These are phyloP conservation scores for Atkinsonella texensis DNA, from an alignment of 2,329 filamentous ascomycete species.

Conservation along the genomic window DNA sequence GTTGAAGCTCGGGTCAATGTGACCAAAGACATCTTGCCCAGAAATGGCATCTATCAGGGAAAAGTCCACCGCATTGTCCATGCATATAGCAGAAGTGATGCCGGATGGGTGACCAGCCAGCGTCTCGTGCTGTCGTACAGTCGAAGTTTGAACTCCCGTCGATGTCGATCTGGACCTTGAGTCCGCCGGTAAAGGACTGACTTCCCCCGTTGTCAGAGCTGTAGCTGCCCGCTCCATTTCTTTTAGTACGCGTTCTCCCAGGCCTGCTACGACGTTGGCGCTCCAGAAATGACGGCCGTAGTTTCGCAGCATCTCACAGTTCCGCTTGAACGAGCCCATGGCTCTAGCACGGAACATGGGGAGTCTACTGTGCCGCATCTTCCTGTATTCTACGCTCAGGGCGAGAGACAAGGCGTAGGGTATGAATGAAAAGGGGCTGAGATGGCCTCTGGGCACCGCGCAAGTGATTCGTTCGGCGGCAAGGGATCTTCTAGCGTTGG, in stretches of 20 bases:
- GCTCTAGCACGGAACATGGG: conserved; percentile 47
- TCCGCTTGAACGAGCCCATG: conserved; percentile 40
- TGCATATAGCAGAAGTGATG: conserved; percentile 16
- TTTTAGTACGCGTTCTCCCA: conserved; percentile 41
- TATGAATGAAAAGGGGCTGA: conserved; percentile 44
- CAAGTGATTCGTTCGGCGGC: conserved; percentile 46
- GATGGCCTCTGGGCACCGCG: conserved; percentile 38
- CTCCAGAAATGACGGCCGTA: conserved; percentile 48
- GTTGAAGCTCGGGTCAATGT: conserved; percentile 44
- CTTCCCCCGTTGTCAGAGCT: conserved; percentile 27
- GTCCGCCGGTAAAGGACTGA: conserved; percentile 15
- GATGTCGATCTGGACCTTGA: conserved; percentile 10
- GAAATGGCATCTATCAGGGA: conserved; percentile 30
- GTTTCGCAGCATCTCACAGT: conserved; percentile 39
- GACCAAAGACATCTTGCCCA: conserved; percentile 41
- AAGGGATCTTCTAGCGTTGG: conserved; percentile 44
- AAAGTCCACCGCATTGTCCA: conserved; percentile 27
- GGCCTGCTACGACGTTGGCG: conserved; percentile 39
- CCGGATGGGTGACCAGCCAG: conserved; percentile 14
- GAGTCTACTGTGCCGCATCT: conserved; percentile 49
- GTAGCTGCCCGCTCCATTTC: conserved; percentile 44
- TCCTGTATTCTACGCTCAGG: conserved; percentile 49
- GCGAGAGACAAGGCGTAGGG: conserved; percentile 51
- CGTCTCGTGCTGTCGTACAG: conserved; percentile 9
- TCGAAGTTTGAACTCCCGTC: conserved; percentile 3